Evolutionary conservation across 257 asterid genomes (phyloP).

Genomic region (Leonotis leonurus): DNA sequence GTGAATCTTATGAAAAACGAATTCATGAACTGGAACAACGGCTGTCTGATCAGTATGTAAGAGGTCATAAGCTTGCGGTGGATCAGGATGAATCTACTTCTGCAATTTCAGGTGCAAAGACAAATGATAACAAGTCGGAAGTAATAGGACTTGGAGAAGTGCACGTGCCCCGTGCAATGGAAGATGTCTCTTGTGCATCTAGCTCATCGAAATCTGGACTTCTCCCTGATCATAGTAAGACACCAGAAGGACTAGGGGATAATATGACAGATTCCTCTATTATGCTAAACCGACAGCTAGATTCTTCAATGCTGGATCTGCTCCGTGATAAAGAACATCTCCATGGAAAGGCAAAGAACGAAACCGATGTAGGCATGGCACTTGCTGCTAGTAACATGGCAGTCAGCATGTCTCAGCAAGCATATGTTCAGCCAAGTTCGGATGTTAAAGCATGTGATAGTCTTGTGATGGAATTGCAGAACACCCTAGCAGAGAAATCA

Average conservation of each 20-base stretch:
- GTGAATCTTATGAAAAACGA: constrained; percentile 86
- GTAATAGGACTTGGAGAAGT: constrained; percentile 47
- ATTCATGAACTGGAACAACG: constrained; percentile 87
- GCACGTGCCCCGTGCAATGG: constrained; percentile 45
- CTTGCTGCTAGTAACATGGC: constrained; percentile 67
- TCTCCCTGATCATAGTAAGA: constrained; percentile 48
- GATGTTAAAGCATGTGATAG: constrained; percentile 34
- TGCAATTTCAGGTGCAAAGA: constrained; percentile 36
- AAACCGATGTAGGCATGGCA: constrained; percentile 41
- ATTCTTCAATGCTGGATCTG: constrained; percentile 84
- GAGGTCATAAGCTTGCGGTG: constrained; percentile 33
- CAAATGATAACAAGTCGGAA: constrained; percentile 55
- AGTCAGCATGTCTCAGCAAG: constrained; percentile 62
- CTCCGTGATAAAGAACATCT: constrained; percentile 49
- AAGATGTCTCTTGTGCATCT: constrained; percentile 53
- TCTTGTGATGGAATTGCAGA: constrained; percentile 45
- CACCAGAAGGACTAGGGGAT: constrained; percentile 59
- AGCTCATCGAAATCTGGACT: constrained; percentile 42
- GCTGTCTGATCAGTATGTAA: constrained; percentile 63
- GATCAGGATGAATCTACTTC: constrained; percentile 38
- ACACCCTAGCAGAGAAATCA: constrained; percentile 51
- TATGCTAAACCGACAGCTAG: constrained; percentile 53
- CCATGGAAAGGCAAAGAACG: constrained; percentile 47
- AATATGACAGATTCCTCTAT: constrained; percentile 79
- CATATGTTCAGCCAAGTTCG: constrained; percentile 29